Evolutionary conservation across 768 basidiomycete species (phyloP), one percentile per base, ranked within the genome.

Genomic region (Lactifluus volemus): DNA sequence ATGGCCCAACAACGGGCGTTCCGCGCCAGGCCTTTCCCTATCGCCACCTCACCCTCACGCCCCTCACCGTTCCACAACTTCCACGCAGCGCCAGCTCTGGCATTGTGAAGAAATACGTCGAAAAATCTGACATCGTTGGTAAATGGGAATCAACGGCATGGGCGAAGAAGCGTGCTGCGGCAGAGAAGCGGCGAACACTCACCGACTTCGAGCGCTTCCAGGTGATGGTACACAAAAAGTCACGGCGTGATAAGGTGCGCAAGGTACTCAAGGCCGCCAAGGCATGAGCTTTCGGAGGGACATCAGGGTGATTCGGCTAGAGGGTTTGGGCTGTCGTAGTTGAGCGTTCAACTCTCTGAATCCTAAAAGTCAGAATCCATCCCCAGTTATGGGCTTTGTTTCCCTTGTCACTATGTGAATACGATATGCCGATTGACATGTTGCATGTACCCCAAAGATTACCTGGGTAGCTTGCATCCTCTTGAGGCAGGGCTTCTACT

Each of bases 191-290:
- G 71, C 81, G 86, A 74, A 77, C 79, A 70, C 71, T 92, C 60
- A 87, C 84, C 75, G 96, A 99, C 78, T 98, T 98, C 74, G 90
- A 85, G 63, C 84, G 95, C 58, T 98, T 98, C 79, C 74, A 81
- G 68, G 84, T 95, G 63, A 84, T 91, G 84, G 70, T 97, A 68
- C 82, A 83, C 63, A 97, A 98, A 88, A 94, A 91, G 82, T 78
- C 81, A 71, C 79, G 93, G 72, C 77, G 90, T 66, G 92, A 95
- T 70, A 72, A 74, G 10, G 88, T 90, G 32, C 80, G 87, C 73
- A 92, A 92, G 77, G 69, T 77, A 10, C 61, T 92, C 59, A 76
- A 76, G 63, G 87, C 85, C 74, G 75, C 80, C 65, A 80, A 79
- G 76, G 79, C 79, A 67, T 79, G 67, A 67, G 68, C 56, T 30